Percentiles rank a stretch among this genome's conserved stretches.
phyloP scores from a whole-genome alignment of 2,329 filamentous ascomycete species.

The Didymella lethalis region DNA sequence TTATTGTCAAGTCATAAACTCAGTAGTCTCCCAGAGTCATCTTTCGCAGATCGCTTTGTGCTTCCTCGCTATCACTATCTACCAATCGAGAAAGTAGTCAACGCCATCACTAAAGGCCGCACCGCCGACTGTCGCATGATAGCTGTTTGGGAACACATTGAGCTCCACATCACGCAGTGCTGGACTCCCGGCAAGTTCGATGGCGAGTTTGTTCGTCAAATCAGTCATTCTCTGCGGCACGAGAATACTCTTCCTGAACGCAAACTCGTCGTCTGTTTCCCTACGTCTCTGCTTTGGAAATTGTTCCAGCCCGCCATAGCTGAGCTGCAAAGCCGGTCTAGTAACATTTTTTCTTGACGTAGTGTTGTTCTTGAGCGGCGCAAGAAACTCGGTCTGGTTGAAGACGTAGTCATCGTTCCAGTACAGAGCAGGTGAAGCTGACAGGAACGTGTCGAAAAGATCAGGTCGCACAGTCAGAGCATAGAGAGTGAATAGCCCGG shows the following conservation, averaged over 20 bases:
- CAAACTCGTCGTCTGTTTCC: conserved; percentile 41
- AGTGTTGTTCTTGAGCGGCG: conserved; percentile 22
- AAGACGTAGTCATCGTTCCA: conserved; percentile 57
- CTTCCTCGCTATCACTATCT: background rate
- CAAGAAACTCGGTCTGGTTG: conserved; percentile 31
- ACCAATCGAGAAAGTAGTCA: conserved; percentile 47
- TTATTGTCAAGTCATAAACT: background rate
- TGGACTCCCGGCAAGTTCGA: conserved; percentile 30
- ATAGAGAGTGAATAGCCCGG: conserved; percentile 59
- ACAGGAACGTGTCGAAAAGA: conserved; percentile 57
- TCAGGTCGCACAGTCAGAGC: conserved; percentile 53
- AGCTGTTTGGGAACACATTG: conserved; percentile 43
- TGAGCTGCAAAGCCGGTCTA: conserved; percentile 45
- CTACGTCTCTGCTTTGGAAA: conserved; percentile 34
- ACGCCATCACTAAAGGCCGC: conserved; percentile 43
- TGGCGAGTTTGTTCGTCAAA: conserved; percentile 35
- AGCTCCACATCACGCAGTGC: conserved; percentile 38
- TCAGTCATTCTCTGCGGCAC: conserved; percentile 35
- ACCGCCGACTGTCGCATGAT: conserved; percentile 42
- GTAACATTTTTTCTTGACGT: conserved; percentile 9
- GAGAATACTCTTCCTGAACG: conserved; percentile 36
- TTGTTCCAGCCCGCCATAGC: conserved; percentile 43
- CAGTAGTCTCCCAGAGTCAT: background rate
- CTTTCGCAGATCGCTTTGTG: background rate
- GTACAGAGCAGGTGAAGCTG: conserved; percentile 58